A percentile compares a stretch with the other conserved stretches of the same genome.
Conservation (phyloP, 768 basidiomycete species). For the Fistulinella prunicolor region DNA sequence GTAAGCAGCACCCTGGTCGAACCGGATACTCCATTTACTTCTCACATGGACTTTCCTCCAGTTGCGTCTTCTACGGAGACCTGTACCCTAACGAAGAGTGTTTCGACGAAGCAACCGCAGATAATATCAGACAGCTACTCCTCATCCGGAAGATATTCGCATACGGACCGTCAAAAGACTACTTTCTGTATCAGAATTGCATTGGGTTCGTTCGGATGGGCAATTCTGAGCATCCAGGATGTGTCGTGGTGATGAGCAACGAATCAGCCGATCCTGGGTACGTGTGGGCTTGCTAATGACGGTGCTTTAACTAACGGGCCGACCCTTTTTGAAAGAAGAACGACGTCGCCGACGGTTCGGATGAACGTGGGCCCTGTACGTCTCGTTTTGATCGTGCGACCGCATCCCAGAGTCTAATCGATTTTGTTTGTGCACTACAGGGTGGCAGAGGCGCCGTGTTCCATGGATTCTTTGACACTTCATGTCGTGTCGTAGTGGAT, state of each 20-base stretch:
- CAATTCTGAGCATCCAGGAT: slow-evolving; percentile 50
- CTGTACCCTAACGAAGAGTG: slow-evolving; percentile 70
- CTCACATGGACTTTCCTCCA: slow-evolving; percentile 25
- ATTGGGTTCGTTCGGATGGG: slow-evolving; percentile 78
- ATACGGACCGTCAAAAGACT: slow-evolving; percentile 63
- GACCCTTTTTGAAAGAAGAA: not conserved
- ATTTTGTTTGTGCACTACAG: slow-evolving; percentile 25
- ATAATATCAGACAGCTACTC: slow-evolving; percentile 53
- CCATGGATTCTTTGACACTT: slow-evolving; percentile 44
- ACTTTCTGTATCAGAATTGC: slow-evolving; percentile 55
- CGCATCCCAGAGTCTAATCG: not conserved
- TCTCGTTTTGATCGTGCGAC: slow-evolving; percentile 12
- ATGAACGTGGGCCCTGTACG: slow-evolving; percentile 68
- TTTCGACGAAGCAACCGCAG: slow-evolving; percentile 51
- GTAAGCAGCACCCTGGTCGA: slow-evolving; percentile 41
- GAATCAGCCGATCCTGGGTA: slow-evolving; percentile 20
- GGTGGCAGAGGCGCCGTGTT: slow-evolving; percentile 37
- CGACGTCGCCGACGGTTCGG: slow-evolving; percentile 37
- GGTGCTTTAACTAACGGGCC: not conserved
- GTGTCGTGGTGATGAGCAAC: slow-evolving; percentile 73
- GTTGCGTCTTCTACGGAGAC: slow-evolving; percentile 88
- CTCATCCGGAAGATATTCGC: slow-evolving; percentile 62
- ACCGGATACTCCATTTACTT: not conserved
- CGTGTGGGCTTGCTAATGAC: slow-evolving; percentile 1
- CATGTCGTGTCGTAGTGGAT: slow-evolving; percentile 46